These are phyloP conservation scores for Solanum chilense DNA, from an alignment of 257 asterid species.

Conservation along the genomic window DNA sequence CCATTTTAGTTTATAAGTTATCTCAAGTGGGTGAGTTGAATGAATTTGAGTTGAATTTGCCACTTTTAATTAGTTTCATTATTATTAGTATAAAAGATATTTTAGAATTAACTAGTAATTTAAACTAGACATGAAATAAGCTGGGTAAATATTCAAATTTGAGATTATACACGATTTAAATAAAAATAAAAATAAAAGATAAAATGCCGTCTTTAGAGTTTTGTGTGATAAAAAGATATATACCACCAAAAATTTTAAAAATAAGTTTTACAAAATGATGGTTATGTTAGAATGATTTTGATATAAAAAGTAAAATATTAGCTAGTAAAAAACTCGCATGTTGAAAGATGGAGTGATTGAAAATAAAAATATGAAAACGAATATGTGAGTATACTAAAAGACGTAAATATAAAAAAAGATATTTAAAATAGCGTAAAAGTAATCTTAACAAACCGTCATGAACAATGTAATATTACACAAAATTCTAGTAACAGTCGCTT, in stretches of 20 bases:
- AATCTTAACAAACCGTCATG: not conserved
- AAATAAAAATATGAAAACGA: not conserved
- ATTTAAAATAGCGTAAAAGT: not conserved
- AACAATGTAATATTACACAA: not conserved
- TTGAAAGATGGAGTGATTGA: not conserved
- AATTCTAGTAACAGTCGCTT: not conserved
- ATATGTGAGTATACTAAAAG: not conserved
- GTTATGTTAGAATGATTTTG: not conserved
- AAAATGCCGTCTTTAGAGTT: not conserved
- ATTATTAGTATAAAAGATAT: not conserved
- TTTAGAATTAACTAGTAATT: not conserved
- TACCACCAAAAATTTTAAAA: not conserved
- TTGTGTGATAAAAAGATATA: not conserved
- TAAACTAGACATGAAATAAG: not conserved
- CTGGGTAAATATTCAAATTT: not conserved
- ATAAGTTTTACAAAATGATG: not conserved
- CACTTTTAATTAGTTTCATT: not conserved
- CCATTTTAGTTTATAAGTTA: not conserved
- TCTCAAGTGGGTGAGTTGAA: not conserved
- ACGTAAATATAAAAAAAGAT: not conserved
- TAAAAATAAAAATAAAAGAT: not conserved
- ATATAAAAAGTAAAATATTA: not conserved
- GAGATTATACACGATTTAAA: not conserved
- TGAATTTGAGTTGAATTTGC: not conserved
- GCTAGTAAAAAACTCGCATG: not conserved